These are phyloP conservation scores for Alloascoidea africana DNA, from an alignment of 805 yeast genomes.

Conservation along the genomic window DNA sequence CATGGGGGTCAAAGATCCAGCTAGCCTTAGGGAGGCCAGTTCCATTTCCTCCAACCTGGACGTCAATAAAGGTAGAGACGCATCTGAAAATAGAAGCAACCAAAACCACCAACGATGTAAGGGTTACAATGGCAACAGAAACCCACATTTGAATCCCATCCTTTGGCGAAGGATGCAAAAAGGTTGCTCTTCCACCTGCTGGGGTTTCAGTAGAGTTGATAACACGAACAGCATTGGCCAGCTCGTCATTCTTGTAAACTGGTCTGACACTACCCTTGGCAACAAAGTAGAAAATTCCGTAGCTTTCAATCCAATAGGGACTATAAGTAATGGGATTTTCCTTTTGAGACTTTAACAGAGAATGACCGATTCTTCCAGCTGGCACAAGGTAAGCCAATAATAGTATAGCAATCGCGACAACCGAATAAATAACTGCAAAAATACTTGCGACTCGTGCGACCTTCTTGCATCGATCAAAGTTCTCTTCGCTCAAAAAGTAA, in stretches of 20 bases:
- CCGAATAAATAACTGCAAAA: conserved; percentile 27
- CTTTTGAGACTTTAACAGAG: no score
- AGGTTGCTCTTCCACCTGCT: no score
- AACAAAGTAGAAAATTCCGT: conserved; percentile 36
- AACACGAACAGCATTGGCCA: conserved; percentile 25
- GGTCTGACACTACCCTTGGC: conserved; percentile 22
- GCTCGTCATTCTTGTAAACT: conserved; percentile 19
- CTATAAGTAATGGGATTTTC: conserved; percentile 22
- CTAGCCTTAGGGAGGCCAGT: no score
- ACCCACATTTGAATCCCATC: conserved; percentile 19
- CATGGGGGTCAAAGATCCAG: no score
- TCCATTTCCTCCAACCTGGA: conserved; percentile 8
- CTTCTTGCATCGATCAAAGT: conserved; percentile 29
- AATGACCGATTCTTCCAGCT: conserved; percentile 30
- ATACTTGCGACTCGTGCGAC: conserved; percentile 28
- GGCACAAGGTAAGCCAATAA: conserved; percentile 31
- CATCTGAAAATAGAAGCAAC: conserved; percentile 17
- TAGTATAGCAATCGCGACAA: conserved; percentile 30
- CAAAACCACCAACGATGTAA: conserved; percentile 10
- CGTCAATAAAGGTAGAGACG: conserved; percentile 15
- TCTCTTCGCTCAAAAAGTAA: conserved; percentile 28
- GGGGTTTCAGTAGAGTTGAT: conserved; percentile 31
- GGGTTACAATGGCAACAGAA: conserved; percentile 23
- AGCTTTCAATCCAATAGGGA: conserved; percentile 61
- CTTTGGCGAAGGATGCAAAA: no score